Base-by-base conservation (phyloP, 2,329 filamentous ascomycete genomes). In the Incumbomyces lentus region DNA sequence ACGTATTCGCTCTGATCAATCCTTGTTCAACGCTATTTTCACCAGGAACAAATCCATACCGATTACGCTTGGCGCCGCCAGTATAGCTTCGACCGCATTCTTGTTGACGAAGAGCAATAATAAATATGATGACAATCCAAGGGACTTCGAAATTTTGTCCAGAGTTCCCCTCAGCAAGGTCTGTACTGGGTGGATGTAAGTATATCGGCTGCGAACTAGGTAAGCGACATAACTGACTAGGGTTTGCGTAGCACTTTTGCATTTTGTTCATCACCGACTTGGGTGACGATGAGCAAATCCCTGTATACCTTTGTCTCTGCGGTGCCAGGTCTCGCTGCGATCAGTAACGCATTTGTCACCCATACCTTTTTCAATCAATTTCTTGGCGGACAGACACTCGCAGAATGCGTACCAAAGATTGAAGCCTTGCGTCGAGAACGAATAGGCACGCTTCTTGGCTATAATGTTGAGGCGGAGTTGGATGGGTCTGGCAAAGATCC, bases 301-400 rank as follows among this genome's bases (percentile, higher is more conserved):
- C 14, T 39, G n/a, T 39, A 39, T 18, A 13, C 12, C 18, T 17
- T 17, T 13, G 14, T 39, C 14, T 39, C 36, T 13, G 19, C n/a
- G 6, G 18, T 39, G 5, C 36, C 36, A 13, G 19, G n/a, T 4
- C 3, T 39, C 36, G n/a, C 36, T 17, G 7, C 5, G 6, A 22
- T 22, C 3, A 22, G n/a, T 7, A 39, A 39, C 36, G 18, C 36
- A 13, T 39, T 39, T 22, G 18, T 39, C 3, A 22, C 19, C 3
- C 36, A 22, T 13, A 39, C 36, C n/a, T 39, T 39, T 22, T 39
- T 39, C 36, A 39, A 39, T 17, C 36, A 39, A 39, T 39, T 39
- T 22, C 36, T 39, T 17, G 36, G 36, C 6, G 36, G 36, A 22
- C 36, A 39, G 18, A 39, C 36, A 4, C 6, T 18, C 18, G 36